Evolutionary conservation across 2,329 filamentous ascomycete genomes (phyloP).

Genomic region (Ophiostoma novo-ulmi): DNA sequence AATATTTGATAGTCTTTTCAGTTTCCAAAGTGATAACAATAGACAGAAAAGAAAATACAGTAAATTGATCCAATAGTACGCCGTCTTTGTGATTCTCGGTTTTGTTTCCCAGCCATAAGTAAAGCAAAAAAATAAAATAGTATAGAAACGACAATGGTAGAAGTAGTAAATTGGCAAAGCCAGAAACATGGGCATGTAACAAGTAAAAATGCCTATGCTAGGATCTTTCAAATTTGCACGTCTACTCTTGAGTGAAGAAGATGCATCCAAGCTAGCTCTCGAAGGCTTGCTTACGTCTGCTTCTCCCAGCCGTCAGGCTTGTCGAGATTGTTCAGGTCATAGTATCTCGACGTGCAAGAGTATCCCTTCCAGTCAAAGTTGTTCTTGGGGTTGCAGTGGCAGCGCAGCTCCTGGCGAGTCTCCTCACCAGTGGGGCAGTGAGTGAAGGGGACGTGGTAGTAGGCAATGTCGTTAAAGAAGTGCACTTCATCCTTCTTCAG

Average conservation of each 20-base stretch:
- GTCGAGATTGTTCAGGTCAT: slow-evolving; percentile 70
- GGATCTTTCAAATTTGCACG: background rate
- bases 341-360: slow-evolving; percentile 79
- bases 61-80: slow-evolving; percentile 17
- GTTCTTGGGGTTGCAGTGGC: slow-evolving; percentile 89
- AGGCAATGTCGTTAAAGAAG: slow-evolving; percentile 98
- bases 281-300: slow-evolving; percentile 45
- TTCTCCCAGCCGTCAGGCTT: slow-evolving; percentile 84
- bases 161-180: background rate
- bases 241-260: background rate
- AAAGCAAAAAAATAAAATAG: slow-evolving; percentile 5
- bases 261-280: background rate
- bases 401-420: slow-evolving; percentile 75
- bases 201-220: background rate
- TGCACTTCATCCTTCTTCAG: slow-evolving; percentile 91
- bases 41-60: background rate
- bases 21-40: slow-evolving; percentile 1
- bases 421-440: slow-evolving; percentile 93
- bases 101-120: slow-evolving; percentile 17
- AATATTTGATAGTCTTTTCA: background rate
- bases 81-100: slow-evolving; percentile 19
- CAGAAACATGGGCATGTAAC: background rate
- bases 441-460: slow-evolving; percentile 96
- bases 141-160: slow-evolving; percentile 4
- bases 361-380: slow-evolving; percentile 99